A percentile compares a stretch with the other conserved stretches of the same genome.
phyloP scores from a whole-genome alignment of 768 basidiomycete genomes.

The Leccinum sublutescens region DNA sequence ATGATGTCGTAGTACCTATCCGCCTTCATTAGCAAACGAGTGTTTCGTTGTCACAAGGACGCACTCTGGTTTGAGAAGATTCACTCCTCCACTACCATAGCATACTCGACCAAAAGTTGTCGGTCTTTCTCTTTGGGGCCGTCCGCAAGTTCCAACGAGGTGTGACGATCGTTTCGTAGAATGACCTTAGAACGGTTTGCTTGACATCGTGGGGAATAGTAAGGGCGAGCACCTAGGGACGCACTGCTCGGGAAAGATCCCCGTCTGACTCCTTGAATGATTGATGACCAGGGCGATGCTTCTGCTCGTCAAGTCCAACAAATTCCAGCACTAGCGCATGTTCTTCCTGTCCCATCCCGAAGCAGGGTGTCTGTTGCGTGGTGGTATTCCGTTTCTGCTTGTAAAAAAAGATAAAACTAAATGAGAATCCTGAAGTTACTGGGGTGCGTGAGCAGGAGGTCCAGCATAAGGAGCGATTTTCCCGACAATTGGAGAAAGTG shows the following conservation, averaged over 20 bases:
- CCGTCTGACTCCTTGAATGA: slow-evolving; percentile 94
- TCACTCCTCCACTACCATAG: slow-evolving; percentile 79
- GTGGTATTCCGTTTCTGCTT: slow-evolving; percentile 82
- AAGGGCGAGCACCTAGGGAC: slow-evolving; percentile 32
- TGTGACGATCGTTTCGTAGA: slow-evolving; percentile 74
- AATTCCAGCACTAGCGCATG: slow-evolving; percentile 90
- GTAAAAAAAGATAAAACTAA: slow-evolving; percentile 79
- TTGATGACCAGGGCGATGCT: slow-evolving; percentile 93
- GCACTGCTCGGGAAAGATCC: slow-evolving; percentile 85
- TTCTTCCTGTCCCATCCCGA: slow-evolving; percentile 83
- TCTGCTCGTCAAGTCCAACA: slow-evolving; percentile 84
- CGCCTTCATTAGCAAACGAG: no score
- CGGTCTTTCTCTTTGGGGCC: slow-evolving; percentile 90
- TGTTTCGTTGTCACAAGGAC: not conserved
- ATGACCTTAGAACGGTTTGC: slow-evolving; percentile 77
- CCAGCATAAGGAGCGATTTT: slow-evolving; percentile 53
- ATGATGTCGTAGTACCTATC: slow-evolving; percentile 71
- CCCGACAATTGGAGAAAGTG: slow-evolving; percentile 42
- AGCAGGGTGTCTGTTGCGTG: slow-evolving; percentile 66
- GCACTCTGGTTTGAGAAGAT: slow-evolving; percentile 62
- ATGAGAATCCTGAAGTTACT: slow-evolving; percentile 79
- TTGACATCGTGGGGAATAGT: slow-evolving; percentile 84
- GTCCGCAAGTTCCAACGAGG: slow-evolving; percentile 84
- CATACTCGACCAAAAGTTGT: slow-evolving; percentile 80
- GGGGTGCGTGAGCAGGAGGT: slow-evolving; percentile 73